phyloP scores from a whole-genome alignment of 2,329 filamentous ascomycete species.

The Aspergillus caelatus region DNA sequence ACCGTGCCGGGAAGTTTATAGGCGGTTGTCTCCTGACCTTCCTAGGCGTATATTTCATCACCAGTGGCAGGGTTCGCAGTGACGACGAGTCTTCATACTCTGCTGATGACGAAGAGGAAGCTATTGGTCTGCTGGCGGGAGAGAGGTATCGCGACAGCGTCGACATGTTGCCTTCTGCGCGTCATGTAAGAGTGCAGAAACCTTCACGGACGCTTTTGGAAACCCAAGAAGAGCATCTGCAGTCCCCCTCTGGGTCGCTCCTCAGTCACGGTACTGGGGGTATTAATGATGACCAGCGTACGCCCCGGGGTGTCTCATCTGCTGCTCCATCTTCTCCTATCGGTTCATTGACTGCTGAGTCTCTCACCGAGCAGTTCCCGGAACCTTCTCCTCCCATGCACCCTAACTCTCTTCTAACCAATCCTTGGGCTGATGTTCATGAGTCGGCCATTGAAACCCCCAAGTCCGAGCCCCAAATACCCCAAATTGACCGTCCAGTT shows the following conservation, averaged over 20 bases:
- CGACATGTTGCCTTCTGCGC: conserved; percentile 32
- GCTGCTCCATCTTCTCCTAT: conserved; percentile 34
- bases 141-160: conserved; percentile 41
- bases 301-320: conserved; percentile 37
- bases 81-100: conserved; percentile 67
- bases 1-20: conserved; percentile 80
- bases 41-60: conserved; percentile 95
- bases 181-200: conserved; percentile 23
- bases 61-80: conserved; percentile 69
- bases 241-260: conserved; percentile 38
- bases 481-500: conserved; percentile 26
- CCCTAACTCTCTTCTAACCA: conserved; percentile 39
- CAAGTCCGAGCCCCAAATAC: conserved; percentile 27
- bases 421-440: conserved; percentile 41
- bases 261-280: conserved; percentile 35
- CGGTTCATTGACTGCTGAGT: conserved; percentile 37
- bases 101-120: conserved; percentile 65
- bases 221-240: conserved; percentile 20
- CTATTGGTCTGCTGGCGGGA: conserved; percentile 43
- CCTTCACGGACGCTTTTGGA: conserved; percentile 16
- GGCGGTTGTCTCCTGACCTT: conserved; percentile 92
- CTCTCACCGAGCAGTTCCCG: conserved; percentile 30
- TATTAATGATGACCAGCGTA: conserved; percentile 36
- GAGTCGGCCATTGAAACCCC: conserved; percentile 20
- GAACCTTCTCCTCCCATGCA: conserved; percentile 33